These are phyloP conservation scores for Phytophthora niederhauseri DNA, from an alignment of 352 stramenopile genomes.

Conservation along the genomic window DNA sequence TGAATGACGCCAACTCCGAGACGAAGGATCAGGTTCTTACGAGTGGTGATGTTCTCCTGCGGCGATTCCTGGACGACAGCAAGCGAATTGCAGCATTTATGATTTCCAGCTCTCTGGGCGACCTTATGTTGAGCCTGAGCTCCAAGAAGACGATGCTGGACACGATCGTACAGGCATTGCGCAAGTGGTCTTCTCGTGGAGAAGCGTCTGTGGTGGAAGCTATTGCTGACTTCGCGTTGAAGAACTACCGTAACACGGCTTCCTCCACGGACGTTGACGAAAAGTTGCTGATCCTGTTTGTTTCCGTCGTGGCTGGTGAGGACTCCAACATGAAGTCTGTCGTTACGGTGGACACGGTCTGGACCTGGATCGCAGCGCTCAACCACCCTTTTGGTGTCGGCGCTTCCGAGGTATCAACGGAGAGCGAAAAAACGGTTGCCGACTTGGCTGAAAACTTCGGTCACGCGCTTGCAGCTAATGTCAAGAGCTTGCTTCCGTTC, in stretches of 20 bases:
- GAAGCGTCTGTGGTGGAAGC: conserved; percentile 44
- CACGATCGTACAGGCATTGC: conserved; percentile 52
- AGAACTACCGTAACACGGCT: conserved; percentile 50
- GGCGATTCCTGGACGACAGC: conserved; percentile 80
- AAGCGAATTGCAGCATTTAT: conserved; percentile 71
- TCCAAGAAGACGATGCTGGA: conserved; percentile 62
- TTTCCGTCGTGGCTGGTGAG: conserved; percentile 46
- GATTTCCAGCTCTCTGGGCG: conserved; percentile 50
- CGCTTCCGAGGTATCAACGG: conserved; percentile 17
- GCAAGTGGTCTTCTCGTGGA: conserved; percentile 51
- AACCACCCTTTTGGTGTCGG: conserved; percentile 58
- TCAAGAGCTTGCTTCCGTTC: conserved; percentile 55
- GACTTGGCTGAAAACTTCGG: conserved; percentile 51
- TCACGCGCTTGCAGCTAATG: conserved; percentile 41
- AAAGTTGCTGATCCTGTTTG: conserved; percentile 66
- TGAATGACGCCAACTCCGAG: conserved; percentile 41
- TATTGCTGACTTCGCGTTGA: conserved; percentile 54
- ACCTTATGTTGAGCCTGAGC: conserved; percentile 60
- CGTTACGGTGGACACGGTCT: conserved; percentile 44
- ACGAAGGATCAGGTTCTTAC: conserved; percentile 50
- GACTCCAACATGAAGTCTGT: conserved; percentile 23
- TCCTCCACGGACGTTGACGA: conserved; percentile 44
- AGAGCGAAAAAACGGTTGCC: conserved; percentile 22
- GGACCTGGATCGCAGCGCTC: conserved; percentile 50
- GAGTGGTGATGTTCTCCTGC: conserved; percentile 63